These are phyloP conservation scores for Tolypocladium tundrense DNA, from an alignment of 2,329 filamentous ascomycete species.

Conservation along the genomic window DNA sequence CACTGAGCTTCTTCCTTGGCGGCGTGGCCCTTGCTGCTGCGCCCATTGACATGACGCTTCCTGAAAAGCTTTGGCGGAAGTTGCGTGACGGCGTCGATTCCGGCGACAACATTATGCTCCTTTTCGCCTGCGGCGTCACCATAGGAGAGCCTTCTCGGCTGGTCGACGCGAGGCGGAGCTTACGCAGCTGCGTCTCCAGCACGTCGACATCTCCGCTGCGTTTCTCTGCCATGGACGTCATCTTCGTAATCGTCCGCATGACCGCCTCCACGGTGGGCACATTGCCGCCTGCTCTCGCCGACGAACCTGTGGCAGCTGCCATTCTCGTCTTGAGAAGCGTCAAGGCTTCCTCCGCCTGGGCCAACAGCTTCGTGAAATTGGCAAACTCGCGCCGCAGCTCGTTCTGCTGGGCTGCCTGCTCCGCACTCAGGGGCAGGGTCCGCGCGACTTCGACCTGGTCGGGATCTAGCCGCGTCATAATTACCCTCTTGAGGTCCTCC, in stretches of 20 bases:
- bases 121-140: slow-evolving; percentile 26
- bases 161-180: slow-evolving; percentile 44
- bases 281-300: slow-evolving; percentile 33
- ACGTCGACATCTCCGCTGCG: slow-evolving; percentile 85
- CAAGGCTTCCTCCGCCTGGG: slow-evolving; percentile 70
- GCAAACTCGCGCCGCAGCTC: slow-evolving; percentile 71
- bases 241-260: slow-evolving; percentile 80
- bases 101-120: slow-evolving; percentile 30
- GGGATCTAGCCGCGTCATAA: slow-evolving; percentile 59
- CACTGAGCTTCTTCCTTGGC: slow-evolving; percentile 51
- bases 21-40: slow-evolving; percentile 30
- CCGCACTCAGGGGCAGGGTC: slow-evolving; percentile 67
- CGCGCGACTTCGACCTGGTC: slow-evolving; percentile 53
- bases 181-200: slow-evolving; percentile 76
- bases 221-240: slow-evolving; percentile 88
- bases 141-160: slow-evolving; percentile 34
- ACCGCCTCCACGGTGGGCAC: slow-evolving; percentile 87
- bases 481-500: slow-evolving; percentile 67
- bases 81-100: slow-evolving; percentile 30
- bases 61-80: slow-evolving; percentile 28
- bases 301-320: slow-evolving; percentile 42
- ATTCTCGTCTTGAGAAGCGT: slow-evolving; percentile 72
- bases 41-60: slow-evolving; percentile 28
- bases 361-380: slow-evolving; percentile 61
- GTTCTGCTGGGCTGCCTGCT: slow-evolving; percentile 74